These are phyloP conservation scores for Monosporascus sp. DNA, from an alignment of 2,329 filamentous ascomycete genomes.

Conservation along the genomic window DNA sequence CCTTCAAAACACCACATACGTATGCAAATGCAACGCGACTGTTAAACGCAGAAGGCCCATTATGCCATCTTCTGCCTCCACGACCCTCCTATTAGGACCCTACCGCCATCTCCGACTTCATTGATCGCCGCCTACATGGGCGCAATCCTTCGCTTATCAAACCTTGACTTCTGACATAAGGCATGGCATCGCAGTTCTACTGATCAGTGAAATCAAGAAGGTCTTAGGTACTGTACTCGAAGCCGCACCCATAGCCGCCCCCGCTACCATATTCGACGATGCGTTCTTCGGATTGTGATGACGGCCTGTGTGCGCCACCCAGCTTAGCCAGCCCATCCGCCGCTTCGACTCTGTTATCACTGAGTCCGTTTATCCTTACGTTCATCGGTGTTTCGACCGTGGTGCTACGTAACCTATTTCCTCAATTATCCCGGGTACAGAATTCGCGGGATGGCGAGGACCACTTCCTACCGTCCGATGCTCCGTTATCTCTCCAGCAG, in stretches of 20 bases:
- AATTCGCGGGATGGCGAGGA: conserved; percentile 50
- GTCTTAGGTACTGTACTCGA: conserved; percentile 1
- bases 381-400: conserved; percentile 59
- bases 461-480: conserved; percentile 56
- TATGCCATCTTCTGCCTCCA: too few species aligned
- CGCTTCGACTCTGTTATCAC: conserved; percentile 48
- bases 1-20: too few species aligned
- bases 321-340: conserved; percentile 35
- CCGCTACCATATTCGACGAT: conserved; percentile 16
- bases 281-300: conserved; percentile 45
- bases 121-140: too few species aligned
- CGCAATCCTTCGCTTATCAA: too few species aligned
- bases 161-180: neutral
- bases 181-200: neutral
- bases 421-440: conserved; percentile 57
- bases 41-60: too few species aligned
- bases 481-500: conserved; percentile 53
- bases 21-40: too few species aligned
- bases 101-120: too few species aligned
- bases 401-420: conserved; percentile 65
- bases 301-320: conserved; percentile 49
- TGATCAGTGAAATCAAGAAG: neutral
- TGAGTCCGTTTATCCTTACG: conserved; percentile 65
- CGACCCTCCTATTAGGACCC: too few species aligned
- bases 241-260: neutral